A percentile compares a stretch with the other conserved stretches of the same genome.
These are phyloP conservation scores for Daldinia grandis DNA, from an alignment of 495 filamentous ascomycete genomes.

Conservation along the genomic window DNA sequence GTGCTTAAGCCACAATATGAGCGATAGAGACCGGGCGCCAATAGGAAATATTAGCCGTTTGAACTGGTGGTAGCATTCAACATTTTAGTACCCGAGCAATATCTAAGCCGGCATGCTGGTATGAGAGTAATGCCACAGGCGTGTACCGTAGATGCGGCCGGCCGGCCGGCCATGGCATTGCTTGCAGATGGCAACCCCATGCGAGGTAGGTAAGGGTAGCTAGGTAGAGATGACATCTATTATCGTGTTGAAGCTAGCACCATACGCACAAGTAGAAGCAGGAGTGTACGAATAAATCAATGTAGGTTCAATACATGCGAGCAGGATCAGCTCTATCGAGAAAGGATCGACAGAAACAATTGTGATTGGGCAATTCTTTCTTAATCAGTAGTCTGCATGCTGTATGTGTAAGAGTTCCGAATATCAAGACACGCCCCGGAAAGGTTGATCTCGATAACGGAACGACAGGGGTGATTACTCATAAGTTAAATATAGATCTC, in stretches of 20 bases:
- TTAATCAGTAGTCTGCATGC: constrained; percentile 2
- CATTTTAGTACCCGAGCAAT: not conserved
- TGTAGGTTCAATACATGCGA: constrained; percentile 21
- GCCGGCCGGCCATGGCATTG: constrained; percentile 19
- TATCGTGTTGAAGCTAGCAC: not conserved
- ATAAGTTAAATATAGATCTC: constrained; percentile 36
- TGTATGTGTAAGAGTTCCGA: constrained; percentile 9
- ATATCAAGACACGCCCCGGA: constrained; percentile 19
- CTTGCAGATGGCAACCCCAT: constrained; percentile 8
- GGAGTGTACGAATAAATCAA: constrained; percentile 11
- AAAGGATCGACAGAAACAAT: constrained; percentile 31
- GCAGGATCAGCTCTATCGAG: constrained; percentile 17
- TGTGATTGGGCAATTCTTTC: constrained; percentile 22
- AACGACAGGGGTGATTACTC: constrained; percentile 19
- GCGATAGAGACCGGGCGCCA: constrained; percentile 19
- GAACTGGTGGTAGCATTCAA: constrained; percentile 18
- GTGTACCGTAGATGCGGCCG: constrained; percentile 7
- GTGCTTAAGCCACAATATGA: constrained; percentile 29
- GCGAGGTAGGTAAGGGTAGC: constrained; percentile 23
- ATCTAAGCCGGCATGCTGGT: not conserved
- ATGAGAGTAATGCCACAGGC: constrained; percentile 9
- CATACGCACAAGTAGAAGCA: not conserved
- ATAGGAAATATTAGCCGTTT: constrained; percentile 5
- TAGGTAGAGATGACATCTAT: not conserved
- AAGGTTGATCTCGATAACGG: constrained; percentile 20